Percentiles rank a stretch among this genome's conserved stretches.
Evolutionary conservation across 768 basidiomycete species (phyloP).

Genomic region (Amanita subjunquillea): DNA sequence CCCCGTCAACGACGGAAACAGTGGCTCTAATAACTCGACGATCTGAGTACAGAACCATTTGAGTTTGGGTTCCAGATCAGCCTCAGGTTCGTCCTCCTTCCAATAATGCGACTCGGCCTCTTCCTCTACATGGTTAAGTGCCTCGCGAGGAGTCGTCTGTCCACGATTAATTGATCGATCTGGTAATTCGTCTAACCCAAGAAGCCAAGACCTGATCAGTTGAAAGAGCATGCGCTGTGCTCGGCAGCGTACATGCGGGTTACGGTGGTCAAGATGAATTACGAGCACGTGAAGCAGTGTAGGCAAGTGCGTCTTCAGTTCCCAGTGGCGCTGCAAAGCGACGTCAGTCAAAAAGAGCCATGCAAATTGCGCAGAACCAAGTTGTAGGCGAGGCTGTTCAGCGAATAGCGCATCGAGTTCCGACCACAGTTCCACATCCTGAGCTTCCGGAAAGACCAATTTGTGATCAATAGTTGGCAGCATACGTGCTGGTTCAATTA

Average conservation of each 20-base stretch:
- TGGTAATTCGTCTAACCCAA: conserved; percentile 64
- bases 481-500: conserved; percentile 82
- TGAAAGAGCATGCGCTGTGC: conserved; percentile 81
- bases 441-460: conserved; percentile 46
- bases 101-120: conserved; percentile 52
- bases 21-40: conserved; percentile 55
- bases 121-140: conserved; percentile 44
- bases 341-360: conserved; percentile 77
- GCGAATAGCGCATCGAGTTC: conserved; percentile 71
- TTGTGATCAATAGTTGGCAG: conserved; percentile 68
- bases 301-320: conserved; percentile 58
- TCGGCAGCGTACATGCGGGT: conserved; percentile 55
- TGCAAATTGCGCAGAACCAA: conserved; percentile 84
- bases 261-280: conserved; percentile 74
- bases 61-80: conserved; percentile 57
- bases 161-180: conserved; percentile 43
- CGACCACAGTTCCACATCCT: conserved; percentile 70
- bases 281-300: conserved; percentile 71
- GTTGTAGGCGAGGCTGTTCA: conserved; percentile 54
- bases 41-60: conserved; percentile 55
- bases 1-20: conserved; percentile 58
- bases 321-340: conserved; percentile 69
- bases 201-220: conserved; percentile 70
- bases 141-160: conserved; percentile 37
- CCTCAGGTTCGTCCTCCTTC: conserved; percentile 57